phyloP scores from a whole-genome alignment of 108 stramenopile species.

The Skeletonema grethae region DNA sequence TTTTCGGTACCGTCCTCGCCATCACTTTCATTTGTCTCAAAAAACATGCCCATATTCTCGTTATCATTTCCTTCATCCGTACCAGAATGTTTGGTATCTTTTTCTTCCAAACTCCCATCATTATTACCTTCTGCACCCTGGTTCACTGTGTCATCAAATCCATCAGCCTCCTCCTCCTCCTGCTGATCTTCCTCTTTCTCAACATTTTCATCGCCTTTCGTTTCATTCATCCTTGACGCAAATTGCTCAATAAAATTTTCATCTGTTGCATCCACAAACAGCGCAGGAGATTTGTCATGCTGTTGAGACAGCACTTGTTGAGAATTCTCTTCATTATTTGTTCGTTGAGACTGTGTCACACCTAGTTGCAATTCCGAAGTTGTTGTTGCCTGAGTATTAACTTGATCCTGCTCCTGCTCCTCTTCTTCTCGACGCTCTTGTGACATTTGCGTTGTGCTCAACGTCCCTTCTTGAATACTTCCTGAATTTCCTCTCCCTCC shows the following conservation, averaged over 20 bases:
- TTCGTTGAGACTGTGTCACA: not conserved
- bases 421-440: not conserved
- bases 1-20: not conserved
- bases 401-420: not conserved
- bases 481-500: not conserved
- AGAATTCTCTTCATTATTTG: not conserved
- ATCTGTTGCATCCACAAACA: not conserved
- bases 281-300: not conserved
- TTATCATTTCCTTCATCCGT: not conserved
- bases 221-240: not conserved
- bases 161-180: not conserved
- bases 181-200: not conserved
- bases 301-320: not conserved
- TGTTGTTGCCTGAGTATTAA: not conserved
- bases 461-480: not conserved
- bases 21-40: not conserved
- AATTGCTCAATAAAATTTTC: conserved; percentile 1
- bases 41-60: not conserved
- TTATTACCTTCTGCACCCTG: not conserved
- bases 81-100: not conserved
- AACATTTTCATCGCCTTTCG: not conserved
- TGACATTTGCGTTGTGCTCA: not conserved
- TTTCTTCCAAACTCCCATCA: not conserved
- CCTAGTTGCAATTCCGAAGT: not conserved
- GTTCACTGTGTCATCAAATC: not conserved